These are phyloP conservation scores for Jackrogersella minutella DNA, from an alignment of 495 filamentous ascomycete species.

Conservation along the genomic window DNA sequence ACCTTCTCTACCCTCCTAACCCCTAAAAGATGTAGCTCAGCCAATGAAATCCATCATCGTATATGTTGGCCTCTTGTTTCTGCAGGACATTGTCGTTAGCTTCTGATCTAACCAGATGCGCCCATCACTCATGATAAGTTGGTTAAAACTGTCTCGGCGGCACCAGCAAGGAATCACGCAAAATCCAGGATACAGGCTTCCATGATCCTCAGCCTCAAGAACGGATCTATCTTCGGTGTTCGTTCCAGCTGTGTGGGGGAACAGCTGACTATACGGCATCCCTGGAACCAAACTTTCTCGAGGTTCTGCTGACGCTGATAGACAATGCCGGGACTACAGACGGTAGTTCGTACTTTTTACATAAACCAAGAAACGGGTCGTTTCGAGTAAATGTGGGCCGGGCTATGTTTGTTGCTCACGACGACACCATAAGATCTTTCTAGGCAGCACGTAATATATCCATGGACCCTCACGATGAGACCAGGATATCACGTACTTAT, in stretches of 20 bases:
- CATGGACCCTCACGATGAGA: neutral
- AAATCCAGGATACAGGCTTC: constrained; percentile 14
- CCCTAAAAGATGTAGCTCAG: constrained; percentile 6
- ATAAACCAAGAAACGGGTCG: neutral
- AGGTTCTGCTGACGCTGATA: neutral
- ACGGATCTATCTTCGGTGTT: constrained; percentile 12
- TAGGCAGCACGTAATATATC: neutral
- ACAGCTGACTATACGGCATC: neutral
- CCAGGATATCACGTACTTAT: constrained; percentile 12
- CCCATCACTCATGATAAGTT: neutral
- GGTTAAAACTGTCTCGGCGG: constrained; percentile 5
- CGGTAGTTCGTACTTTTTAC: neutral
- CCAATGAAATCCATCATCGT: constrained; percentile 6
- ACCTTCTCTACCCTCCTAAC: neutral
- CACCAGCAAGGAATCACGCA: constrained; percentile 17
- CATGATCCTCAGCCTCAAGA: constrained; percentile 31
- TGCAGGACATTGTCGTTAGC: constrained; percentile 21
- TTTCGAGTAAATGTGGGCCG: constrained; percentile 5
- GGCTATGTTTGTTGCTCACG: neutral
- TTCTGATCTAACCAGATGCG: constrained; percentile 22
- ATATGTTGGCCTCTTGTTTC: constrained; percentile 17
- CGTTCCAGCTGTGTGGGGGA: constrained; percentile 10
- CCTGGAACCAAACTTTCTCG: neutral
- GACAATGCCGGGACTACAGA: neutral
- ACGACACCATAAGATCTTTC: constrained; percentile 2